Evolutionary conservation across 2,329 filamentous ascomycete species (phyloP), one percentile per base, ranked within the genome.

Genomic region (Boeremia exigua): DNA sequence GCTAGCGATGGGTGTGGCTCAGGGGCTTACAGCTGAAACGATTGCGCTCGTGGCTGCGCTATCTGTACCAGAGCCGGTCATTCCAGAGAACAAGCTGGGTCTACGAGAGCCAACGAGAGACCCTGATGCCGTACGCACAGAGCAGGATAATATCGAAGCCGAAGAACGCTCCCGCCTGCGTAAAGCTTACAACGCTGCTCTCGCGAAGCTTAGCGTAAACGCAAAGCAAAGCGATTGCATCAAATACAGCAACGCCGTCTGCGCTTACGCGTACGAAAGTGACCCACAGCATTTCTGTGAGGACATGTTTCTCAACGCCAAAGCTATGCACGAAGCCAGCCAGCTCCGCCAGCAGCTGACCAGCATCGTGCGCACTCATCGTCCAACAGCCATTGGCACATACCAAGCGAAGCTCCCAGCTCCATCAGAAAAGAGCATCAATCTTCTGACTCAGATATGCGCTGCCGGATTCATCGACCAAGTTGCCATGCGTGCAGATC

Each of bases 381-480:
- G 92, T 45, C 84, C 89, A 1, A 66, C 65, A 8, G 67, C 71
- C 5, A 67, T 75, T 29, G 59, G 61, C 7, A 68, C 73, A 5
- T 81, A 80, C 62, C 65, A 77, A 29, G 48, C 78, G 6, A 58
- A 82, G 77, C 63, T 94, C 78, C 76, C 84, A 73, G 71, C 87
- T 71, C 79, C 83, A 80, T 84, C 85, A 0, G 79, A 86, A 6
- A 89, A 87, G 62, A 88, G 75, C 69, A 80, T 96, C 27, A 87
- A 88, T 42, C 87, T 91, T 0, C 81, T 99, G 27, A 96, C 96
- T 74, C 91, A 97, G 71, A 96, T 98, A 78, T 87, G 91, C 19
- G 91, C 94, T 0, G 89, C 92, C 0, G 95, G 94, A 1, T 98
- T 97, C 78, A 87, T 98, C 68, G 95, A 99, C 75, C 90, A 97